Evolutionary conservation across 257 asterid species (phyloP).

Genomic region (Solanum gracilifrons): DNA sequence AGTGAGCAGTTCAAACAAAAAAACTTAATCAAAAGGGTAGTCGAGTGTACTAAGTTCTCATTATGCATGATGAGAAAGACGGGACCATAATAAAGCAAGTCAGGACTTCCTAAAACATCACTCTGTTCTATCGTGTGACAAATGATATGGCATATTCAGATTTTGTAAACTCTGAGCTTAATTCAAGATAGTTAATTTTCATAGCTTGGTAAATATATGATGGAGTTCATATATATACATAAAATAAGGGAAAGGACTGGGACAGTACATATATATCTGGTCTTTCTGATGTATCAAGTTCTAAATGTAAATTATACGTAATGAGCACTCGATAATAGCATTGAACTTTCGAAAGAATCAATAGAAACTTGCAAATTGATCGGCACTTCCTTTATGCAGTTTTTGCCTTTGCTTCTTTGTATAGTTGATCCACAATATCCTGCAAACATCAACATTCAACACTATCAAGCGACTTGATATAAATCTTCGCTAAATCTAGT

Average conservation of each 20-base stretch:
- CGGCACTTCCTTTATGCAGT: conserved; percentile 8
- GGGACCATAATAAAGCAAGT: too few species aligned
- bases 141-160: background rate
- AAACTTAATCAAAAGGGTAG: background rate
- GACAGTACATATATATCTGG: background rate
- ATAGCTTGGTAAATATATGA: background rate
- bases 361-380: background rate
- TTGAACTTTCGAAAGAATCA: background rate
- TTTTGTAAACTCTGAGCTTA: background rate
- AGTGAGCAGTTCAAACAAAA: background rate
- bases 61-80: background rate
- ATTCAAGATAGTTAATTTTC: background rate
- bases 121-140: background rate
- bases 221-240: background rate
- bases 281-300: background rate
- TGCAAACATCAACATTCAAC: conserved; percentile 1
- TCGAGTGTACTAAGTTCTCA: background rate
- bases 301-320: background rate
- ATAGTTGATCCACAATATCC: conserved; percentile 64
- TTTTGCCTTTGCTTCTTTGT: conserved; percentile 49
- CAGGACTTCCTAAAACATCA: too few species aligned
- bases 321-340: background rate
- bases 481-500: background rate
- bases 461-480: background rate
- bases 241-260: background rate